These are phyloP conservation scores for Cercospora canescens DNA, from an alignment of 2,329 filamentous ascomycete genomes.

Conservation along the genomic window DNA sequence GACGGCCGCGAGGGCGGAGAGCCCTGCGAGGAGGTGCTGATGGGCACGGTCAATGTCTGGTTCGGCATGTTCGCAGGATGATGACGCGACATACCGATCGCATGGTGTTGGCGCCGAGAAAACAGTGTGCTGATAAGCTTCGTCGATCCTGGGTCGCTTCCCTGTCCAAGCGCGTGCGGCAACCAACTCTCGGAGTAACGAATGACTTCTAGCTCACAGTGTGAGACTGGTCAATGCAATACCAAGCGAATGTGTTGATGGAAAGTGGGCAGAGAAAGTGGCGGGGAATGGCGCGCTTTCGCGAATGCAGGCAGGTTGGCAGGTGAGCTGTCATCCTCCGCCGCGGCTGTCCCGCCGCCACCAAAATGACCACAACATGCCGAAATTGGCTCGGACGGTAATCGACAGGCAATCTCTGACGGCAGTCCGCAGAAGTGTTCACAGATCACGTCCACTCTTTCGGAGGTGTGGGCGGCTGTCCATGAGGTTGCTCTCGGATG, in stretches of 20 bases:
- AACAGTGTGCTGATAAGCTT: background rate
- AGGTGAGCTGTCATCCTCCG: background rate
- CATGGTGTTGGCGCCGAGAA: conserved; percentile 4
- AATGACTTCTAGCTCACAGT: background rate
- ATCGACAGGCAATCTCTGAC: background rate
- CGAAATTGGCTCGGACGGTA: background rate
- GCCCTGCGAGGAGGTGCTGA: background rate
- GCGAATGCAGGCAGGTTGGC: background rate
- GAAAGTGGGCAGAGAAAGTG: background rate
- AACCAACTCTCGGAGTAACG: background rate
- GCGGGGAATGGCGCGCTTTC: background rate
- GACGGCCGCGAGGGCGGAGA: conserved; percentile 31
- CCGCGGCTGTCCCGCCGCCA: background rate
- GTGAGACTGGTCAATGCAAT: background rate
- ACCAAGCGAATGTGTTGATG: background rate
- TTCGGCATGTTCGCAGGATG: background rate
- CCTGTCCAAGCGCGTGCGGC: background rate
- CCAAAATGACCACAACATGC: background rate
- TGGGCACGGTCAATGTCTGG: conserved; percentile 1
- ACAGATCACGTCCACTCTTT: too few species aligned
- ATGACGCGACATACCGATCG: background rate
- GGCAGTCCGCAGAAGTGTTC: too few species aligned
- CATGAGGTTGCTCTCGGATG: background rate
- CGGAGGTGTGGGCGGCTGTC: background rate
- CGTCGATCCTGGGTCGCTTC: background rate